phyloP scores from a whole-genome alignment of 345 rosid genomes.

The Mercurialis annua region DNA sequence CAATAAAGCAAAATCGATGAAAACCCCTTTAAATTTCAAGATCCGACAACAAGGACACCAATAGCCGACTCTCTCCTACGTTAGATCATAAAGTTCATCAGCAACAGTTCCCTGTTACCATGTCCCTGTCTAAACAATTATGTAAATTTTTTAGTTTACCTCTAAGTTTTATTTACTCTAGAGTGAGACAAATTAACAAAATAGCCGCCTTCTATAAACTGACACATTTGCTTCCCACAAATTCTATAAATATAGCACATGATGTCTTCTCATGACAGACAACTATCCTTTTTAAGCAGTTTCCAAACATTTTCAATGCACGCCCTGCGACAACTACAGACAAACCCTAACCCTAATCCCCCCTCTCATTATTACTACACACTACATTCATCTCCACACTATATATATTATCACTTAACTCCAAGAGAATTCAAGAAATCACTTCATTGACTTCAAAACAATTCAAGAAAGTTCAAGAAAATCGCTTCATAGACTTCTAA shows the following conservation, averaged over 20 bases:
- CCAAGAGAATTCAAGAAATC: too few relatives aligned
- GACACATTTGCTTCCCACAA: slow-evolving; percentile 18
- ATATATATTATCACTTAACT: too few relatives aligned
- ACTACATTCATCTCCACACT: neutral
- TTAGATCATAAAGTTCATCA: neutral
- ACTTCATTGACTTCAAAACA: neutral
- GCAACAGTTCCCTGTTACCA: neutral
- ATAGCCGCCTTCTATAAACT: slow-evolving; percentile 28
- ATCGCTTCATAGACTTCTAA: neutral
- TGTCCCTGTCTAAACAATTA: neutral
- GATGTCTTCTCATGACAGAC: slow-evolving; percentile 27
- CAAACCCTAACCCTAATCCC: slow-evolving; percentile 17
- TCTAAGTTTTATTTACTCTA: neutral
- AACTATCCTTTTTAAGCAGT: slow-evolving; percentile 36
- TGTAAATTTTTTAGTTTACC: too few relatives aligned
- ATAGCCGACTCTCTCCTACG: slow-evolving; percentile 15
- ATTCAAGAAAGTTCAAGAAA: too few relatives aligned
- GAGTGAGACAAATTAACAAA: slow-evolving; percentile 15
- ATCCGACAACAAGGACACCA: slow-evolving; percentile 22
- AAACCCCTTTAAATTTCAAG: neutral
- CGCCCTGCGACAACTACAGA: slow-evolving; percentile 49
- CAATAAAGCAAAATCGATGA: too few relatives aligned
- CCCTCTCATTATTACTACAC: neutral
- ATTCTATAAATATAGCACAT: slow-evolving; percentile 3
- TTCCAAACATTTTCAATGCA: slow-evolving; percentile 24